Percentiles rank a stretch among this genome's conserved stretches.
Evolutionary conservation across 75 land plant genomes (phyloP).

Genomic region (Sequoia sempervirens): DNA sequence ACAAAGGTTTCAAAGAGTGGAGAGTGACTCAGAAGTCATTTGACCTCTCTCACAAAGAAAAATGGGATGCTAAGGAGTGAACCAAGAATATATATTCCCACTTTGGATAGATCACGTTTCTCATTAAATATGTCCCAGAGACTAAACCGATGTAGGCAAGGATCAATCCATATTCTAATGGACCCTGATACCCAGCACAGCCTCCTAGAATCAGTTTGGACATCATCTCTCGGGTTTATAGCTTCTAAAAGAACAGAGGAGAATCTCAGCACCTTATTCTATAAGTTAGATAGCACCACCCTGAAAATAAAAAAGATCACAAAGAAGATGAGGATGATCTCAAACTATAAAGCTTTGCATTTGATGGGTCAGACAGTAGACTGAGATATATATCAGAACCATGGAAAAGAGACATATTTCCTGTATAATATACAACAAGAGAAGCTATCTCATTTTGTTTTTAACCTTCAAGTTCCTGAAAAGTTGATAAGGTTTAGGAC

Average conservation of each 20-base stretch:
- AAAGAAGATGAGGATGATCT: too few species aligned
- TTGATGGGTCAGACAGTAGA: too few species aligned
- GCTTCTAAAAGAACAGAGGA: not conserved
- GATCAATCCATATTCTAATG: not conserved
- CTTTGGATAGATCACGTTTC: not conserved
- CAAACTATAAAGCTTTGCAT: too few species aligned
- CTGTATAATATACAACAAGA: not conserved
- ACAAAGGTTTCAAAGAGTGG: not conserved
- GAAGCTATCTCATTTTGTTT: not conserved
- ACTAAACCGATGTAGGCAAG: not conserved
- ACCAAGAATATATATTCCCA: not conserved
- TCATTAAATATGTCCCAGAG: not conserved
- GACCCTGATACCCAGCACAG: not conserved
- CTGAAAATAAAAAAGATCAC: not conserved
- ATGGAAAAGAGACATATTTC: not conserved
- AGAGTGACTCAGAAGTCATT: not conserved
- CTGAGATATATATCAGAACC: too few species aligned
- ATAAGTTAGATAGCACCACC: not conserved
- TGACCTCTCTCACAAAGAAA: not conserved
- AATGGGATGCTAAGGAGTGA: not conserved
- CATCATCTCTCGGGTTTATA: not conserved
- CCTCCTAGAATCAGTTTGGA: not conserved
- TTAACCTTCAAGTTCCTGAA: constrained; percentile 40
- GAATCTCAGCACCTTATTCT: not conserved
- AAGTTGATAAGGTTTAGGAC: constrained; percentile 11